Evolutionary conservation across 305 asterid species (phyloP), one percentile per base, ranked within the genome.

Genomic region (Solanum aculeatissimum): DNA sequence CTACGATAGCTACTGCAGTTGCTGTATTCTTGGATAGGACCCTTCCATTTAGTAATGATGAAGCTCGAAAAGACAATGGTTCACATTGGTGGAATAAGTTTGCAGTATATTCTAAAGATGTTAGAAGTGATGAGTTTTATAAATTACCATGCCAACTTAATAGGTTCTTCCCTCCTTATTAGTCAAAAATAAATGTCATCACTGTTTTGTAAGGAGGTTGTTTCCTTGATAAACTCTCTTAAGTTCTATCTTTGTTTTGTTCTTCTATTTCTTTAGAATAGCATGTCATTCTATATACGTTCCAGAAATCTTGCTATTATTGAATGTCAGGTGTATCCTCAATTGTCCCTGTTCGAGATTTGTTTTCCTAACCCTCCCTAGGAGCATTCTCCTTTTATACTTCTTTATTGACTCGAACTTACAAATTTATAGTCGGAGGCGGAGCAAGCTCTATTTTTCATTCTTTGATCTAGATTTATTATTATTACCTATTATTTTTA

Each of bases 1-100:
- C 93, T 4, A 91, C 90, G 4, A 88, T 92, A 86, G 94, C 91
- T 32, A 89, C 87, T 45, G 10, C 84, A 0, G 68, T 88, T 47
- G 94, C 95, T 2, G 83, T 92, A 10, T 47, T 86, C 38, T 82
- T 92, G 77, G 98, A 95, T 77, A 65, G 84, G 51, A 90, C 89
- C 10, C 93, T 95, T 19, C 91, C 90, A 25, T 84, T 85, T 43
- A 88, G 84, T 2, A 82, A 85, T 6, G 86, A 85, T 3, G 88
- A 91, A 81, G 86, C 88, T 7, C 83, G 88, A 1, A 91, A 87
- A 68, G 98, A 92, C 27, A 93, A 91, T 32, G 96, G 95, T 16
- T 85, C 90, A 2, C 85, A 84, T 69, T 92, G 95, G 92, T 93
- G 94, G 95, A 91, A 92, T 60, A 90, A 81, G 83, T 94, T 94